Conservation (phyloP, 1,284 basidiomycete genomes). For the Rhodofomes roseus region DNA sequence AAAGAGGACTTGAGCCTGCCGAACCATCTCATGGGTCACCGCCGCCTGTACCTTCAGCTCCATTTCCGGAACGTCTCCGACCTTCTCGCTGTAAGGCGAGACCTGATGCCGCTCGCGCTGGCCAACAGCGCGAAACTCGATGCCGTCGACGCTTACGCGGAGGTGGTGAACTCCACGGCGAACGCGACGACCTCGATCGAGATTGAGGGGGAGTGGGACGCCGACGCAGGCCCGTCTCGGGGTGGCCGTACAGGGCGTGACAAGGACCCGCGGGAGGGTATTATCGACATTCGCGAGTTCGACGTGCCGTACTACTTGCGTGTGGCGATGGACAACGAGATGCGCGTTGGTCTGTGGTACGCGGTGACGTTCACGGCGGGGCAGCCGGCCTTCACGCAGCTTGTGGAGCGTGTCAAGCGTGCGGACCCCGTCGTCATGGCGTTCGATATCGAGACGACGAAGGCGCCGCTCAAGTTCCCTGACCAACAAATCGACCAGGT, state of each 20-base stretch:
- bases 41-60: conserved; percentile 84
- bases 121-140: conserved; percentile 92
- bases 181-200: conserved; percentile 60
- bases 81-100: conserved; percentile 83
- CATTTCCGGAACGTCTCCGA: conserved; percentile 93
- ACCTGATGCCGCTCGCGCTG: conserved; percentile 86
- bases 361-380: conserved; percentile 82
- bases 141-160: conserved; percentile 97
- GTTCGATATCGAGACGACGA: conserved; percentile 98
- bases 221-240: conserved; percentile 34
- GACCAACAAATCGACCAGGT: conserved; percentile 96
- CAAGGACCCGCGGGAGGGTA: conserved; percentile 83
- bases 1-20: conserved; percentile 96
- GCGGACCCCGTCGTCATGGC: conserved; percentile 99
- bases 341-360: conserved; percentile 98
- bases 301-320: conserved; percentile 98
- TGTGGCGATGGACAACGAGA: conserved; percentile 97
- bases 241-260: conserved; percentile 44
- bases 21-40: conserved; percentile 94
- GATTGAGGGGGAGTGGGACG: conserved; percentile 65
- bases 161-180: conserved; percentile 82
- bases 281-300: conserved; percentile 94
- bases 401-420: conserved; percentile 91
- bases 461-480: conserved; percentile 97
- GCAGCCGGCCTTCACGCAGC: conserved; percentile 69